These are phyloP conservation scores for Euphorbia schlechtendalii DNA, from an alignment of 441 rosid genomes.

Conservation along the genomic window DNA sequence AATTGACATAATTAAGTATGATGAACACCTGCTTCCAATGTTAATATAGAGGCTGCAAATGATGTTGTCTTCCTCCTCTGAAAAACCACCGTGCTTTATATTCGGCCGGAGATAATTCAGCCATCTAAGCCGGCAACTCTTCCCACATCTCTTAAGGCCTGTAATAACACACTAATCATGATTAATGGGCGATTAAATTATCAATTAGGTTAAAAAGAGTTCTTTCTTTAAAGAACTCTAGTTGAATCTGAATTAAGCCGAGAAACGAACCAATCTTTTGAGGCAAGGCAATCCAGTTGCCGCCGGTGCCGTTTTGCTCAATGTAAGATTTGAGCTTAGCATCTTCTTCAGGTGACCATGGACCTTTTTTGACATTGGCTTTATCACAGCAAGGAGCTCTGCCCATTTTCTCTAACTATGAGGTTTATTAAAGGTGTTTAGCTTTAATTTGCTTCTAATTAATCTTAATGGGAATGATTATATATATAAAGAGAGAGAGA, in stretches of 20 bases:
- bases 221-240: no score
- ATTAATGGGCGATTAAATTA: not conserved
- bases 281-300: slow-evolving; percentile 68
- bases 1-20: not conserved
- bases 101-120: slow-evolving; percentile 63
- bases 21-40: slow-evolving; percentile 52
- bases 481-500: slow-evolving; percentile 15
- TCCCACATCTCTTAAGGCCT: slow-evolving; percentile 71
- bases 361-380: slow-evolving; percentile 62
- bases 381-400: slow-evolving; percentile 81
- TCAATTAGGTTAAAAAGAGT: not conserved
- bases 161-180: not conserved
- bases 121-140: slow-evolving; percentile 65
- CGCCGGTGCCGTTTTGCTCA: slow-evolving; percentile 49
- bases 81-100: slow-evolving; percentile 59
- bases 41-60: slow-evolving; percentile 48
- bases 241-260: no score
- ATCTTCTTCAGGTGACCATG: slow-evolving; percentile 78
- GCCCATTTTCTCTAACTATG: slow-evolving; percentile 36
- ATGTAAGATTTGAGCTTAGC: slow-evolving; percentile 46
- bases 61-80: slow-evolving; percentile 50
- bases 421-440: not conserved
- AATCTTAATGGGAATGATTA: slow-evolving; percentile 19
- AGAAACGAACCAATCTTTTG: slow-evolving; percentile 45
- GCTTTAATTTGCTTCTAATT: slow-evolving; percentile 8